Evolutionary conservation across 1,139 yeast genomes (phyloP), one percentile per base, ranked within the genome.

Genomic region (Yamadazyma atmosphaerica): DNA sequence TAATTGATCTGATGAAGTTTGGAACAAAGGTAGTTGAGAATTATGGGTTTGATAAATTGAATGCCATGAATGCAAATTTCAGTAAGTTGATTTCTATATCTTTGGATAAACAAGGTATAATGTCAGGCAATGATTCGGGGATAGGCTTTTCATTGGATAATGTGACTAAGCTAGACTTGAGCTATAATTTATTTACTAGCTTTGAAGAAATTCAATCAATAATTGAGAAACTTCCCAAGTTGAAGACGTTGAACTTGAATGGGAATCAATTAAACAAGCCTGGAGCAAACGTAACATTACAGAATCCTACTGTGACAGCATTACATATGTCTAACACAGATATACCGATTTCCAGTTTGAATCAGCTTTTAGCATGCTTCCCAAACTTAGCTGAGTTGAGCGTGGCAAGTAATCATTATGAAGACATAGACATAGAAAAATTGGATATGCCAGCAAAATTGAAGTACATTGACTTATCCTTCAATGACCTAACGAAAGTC

Each of bases 41-140:
- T 26, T 74, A 65, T 42, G 96, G 96, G 1, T 81, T 86, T 54
- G 83, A 77, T 15, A 73, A 76, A 47, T 59, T 81, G 33, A 70
- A 74, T 38, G 41, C 49, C 15, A 54, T 70, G 9, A 83, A 81
- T 44, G 59, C 76, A 1, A 63, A 81, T 42, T 71, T 79, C 34
- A 50, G 50, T 4, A 56, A 63, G 14, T 60, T 86, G 36, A 51
- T 47, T n/a, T 63, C 72, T 4, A 64, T 83, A 0, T 72, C 87
- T 0, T 56, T 86, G 34, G 75, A 74, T 18, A 30, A 19, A n/a
- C 24, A 30, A 19, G 24, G 10, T 4, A 30, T 30, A 7, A n/a
- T 19, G 9, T 9, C 12, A 4, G 19, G 15, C 24, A 8, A 33
- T 30, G 12, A 10, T n/a, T 6, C 9, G 22, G n/a, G 12, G 23